Evolutionary conservation across 148 eudicot genomes (phyloP).

Genomic region (Rhododendron vialii): DNA sequence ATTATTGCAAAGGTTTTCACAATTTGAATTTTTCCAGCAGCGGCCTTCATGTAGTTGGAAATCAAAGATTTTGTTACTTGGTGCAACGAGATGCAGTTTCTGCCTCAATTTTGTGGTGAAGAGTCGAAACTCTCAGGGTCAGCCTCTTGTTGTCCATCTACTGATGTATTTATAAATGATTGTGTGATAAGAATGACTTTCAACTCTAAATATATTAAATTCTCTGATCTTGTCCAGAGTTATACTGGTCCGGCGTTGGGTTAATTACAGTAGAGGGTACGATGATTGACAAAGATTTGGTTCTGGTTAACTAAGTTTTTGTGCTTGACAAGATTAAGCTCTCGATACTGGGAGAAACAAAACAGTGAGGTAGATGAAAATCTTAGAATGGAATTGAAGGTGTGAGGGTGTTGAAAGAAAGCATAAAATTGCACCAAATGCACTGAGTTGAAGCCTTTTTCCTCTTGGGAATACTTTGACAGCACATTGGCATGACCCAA

Average conservation of each 20-base stretch:
- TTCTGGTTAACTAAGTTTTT: not conserved
- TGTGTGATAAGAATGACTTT: not conserved
- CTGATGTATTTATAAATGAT: not conserved
- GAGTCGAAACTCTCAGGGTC: not conserved
- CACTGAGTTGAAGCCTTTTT: too few relatives aligned
- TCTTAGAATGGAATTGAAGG: not conserved
- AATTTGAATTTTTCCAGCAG: not conserved
- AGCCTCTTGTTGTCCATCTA: not conserved
- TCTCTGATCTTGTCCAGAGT: not conserved
- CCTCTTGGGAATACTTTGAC: not conserved
- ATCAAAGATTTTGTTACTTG: not conserved
- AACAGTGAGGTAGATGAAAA: not conserved
- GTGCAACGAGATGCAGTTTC: not conserved
- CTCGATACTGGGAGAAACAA: not conserved
- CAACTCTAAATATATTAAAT: not conserved
- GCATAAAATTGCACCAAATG: not conserved
- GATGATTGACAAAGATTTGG: not conserved
- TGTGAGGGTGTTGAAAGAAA: not conserved
- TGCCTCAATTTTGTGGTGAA: not conserved
- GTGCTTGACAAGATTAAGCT: not conserved
- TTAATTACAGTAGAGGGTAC: not conserved
- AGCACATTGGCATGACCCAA: too few relatives aligned
- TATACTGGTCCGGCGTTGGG: not conserved
- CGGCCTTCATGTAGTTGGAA: not conserved
- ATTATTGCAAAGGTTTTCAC: not conserved